phyloP scores from a whole-genome alignment of 2,329 filamentous ascomycete species.

The Calonectria honghensis region DNA sequence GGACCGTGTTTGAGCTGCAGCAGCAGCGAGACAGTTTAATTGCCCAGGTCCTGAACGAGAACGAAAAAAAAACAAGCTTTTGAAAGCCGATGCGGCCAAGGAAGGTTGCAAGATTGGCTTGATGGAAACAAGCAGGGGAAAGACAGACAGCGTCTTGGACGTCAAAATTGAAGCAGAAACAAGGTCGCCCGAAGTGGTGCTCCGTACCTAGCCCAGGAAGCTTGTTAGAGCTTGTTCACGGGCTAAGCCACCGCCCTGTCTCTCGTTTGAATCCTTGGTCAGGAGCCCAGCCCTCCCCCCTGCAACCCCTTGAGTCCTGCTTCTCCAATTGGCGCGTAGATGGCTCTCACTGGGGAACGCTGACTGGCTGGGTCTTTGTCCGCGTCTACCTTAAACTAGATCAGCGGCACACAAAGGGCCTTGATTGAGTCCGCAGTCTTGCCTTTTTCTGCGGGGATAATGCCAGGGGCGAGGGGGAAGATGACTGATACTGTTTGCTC shows the following conservation, averaged over 20 bases:
- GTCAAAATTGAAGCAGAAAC: conserved; percentile 34
- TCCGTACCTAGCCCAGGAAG: conserved; percentile 11
- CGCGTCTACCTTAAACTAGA: conserved; percentile 21
- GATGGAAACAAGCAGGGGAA: conserved; percentile 10
- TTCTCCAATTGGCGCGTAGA: conserved; percentile 2
- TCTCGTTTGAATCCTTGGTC: background rate
- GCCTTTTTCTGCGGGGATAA: conserved; percentile 9
- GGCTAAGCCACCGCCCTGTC: conserved; percentile 33
- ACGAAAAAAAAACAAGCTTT: conserved; percentile 14
- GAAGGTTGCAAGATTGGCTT: background rate
- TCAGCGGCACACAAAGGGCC: conserved; percentile 7
- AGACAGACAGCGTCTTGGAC: background rate
- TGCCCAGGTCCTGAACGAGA: background rate
- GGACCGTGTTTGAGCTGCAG: conserved; percentile 8
- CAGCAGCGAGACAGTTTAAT: conserved; percentile 9
- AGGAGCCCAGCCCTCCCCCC: background rate
- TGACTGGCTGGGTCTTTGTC: background rate
- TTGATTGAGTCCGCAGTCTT: background rate
- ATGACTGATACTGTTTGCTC: background rate
- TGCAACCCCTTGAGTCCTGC: background rate
- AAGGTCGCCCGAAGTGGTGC: conserved; percentile 32
- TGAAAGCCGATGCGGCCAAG: conserved; percentile 19
- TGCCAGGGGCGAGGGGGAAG: background rate
- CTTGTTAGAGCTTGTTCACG: conserved; percentile 29
- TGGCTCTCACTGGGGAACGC: conserved; percentile 14